phyloP scores from a whole-genome alignment of 306 rosid genomes.

The Inga leiocalycina region DNA sequence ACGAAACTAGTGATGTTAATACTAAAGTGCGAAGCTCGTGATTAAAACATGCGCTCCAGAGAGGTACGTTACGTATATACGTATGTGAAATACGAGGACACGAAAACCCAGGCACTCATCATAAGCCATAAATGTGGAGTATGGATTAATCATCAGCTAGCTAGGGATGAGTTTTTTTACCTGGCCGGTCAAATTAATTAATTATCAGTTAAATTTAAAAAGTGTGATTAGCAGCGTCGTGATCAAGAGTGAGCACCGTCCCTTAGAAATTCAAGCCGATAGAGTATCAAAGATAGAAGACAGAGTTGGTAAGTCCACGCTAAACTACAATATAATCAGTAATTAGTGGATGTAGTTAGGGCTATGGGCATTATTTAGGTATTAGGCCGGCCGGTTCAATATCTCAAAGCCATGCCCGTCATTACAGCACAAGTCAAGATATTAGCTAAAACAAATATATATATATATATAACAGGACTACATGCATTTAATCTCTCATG shows the following conservation, averaged over 20 bases:
- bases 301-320: constrained; percentile 53
- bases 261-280: constrained; percentile 13
- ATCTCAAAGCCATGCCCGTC: constrained; percentile 35
- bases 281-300: constrained; percentile 27
- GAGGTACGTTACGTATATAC: not conserved
- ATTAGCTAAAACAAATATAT: constrained; percentile 9
- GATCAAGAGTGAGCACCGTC: constrained; percentile 20
- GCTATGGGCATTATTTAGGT: constrained; percentile 39
- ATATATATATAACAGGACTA: not conserved
- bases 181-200: not conserved
- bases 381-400: constrained; percentile 58
- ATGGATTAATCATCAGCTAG: not conserved
- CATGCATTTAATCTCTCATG: not conserved
- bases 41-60: not conserved
- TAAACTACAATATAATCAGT: constrained; percentile 39
- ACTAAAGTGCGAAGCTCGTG: no score
- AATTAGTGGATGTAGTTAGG: constrained; percentile 43
- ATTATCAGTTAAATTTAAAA: no score
- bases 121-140: not conserved
- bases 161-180: not conserved
- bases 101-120: not conserved
- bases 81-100: not conserved
- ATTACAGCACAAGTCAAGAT: constrained; percentile 30
- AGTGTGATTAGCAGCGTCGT: not conserved
- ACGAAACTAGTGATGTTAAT: not conserved